phyloP scores from a whole-genome alignment of 2,329 filamentous ascomycete species.

The Periglandula ipomoeae region DNA sequence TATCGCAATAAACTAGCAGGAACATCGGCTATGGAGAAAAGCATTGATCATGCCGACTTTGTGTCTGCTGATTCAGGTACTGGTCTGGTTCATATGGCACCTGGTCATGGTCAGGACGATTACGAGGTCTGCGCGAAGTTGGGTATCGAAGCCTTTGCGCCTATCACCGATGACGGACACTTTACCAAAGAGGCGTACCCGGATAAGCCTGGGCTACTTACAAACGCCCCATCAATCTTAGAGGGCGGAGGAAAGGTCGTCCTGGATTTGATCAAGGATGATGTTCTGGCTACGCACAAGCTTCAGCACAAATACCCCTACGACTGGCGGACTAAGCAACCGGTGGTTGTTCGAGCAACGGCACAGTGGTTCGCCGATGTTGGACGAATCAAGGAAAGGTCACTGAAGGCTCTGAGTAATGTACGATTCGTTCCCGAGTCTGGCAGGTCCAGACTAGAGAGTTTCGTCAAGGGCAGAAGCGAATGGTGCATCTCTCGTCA shows the following conservation, averaged over 20 bases:
- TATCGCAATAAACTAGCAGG: slow-evolving; percentile 67
- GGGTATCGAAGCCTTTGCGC: slow-evolving; percentile 67
- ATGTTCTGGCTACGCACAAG: slow-evolving; percentile 60
- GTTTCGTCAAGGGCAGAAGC: slow-evolving; percentile 77
- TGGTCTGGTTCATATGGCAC: slow-evolving; percentile 88
- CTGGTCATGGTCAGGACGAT: slow-evolving; percentile 94
- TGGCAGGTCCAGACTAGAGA: slow-evolving; percentile 66
- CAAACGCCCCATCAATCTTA: slow-evolving; percentile 59
- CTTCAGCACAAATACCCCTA: slow-evolving; percentile 93
- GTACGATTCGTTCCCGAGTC: slow-evolving; percentile 72
- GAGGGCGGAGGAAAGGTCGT: slow-evolving; percentile 61
- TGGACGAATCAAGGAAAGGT: slow-evolving; percentile 65
- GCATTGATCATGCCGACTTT: slow-evolving; percentile 76
- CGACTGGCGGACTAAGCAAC: slow-evolving; percentile 92
- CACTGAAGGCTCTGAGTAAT: slow-evolving; percentile 57
- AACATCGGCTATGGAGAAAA: slow-evolving; percentile 45
- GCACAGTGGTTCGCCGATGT: slow-evolving; percentile 98
- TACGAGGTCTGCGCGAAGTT: slow-evolving; percentile 70
- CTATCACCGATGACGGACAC: slow-evolving; percentile 69
- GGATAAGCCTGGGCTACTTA: slow-evolving; percentile 54
- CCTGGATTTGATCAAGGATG: slow-evolving; percentile 54
- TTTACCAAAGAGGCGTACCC: slow-evolving; percentile 78
- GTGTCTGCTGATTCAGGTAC: slow-evolving; percentile 87
- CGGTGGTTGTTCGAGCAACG: slow-evolving; percentile 83
- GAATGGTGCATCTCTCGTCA: slow-evolving; percentile 99